Conservation (phyloP, 495 filamentous ascomycete species). For the Hypoxylon lienhwacheense region DNA sequence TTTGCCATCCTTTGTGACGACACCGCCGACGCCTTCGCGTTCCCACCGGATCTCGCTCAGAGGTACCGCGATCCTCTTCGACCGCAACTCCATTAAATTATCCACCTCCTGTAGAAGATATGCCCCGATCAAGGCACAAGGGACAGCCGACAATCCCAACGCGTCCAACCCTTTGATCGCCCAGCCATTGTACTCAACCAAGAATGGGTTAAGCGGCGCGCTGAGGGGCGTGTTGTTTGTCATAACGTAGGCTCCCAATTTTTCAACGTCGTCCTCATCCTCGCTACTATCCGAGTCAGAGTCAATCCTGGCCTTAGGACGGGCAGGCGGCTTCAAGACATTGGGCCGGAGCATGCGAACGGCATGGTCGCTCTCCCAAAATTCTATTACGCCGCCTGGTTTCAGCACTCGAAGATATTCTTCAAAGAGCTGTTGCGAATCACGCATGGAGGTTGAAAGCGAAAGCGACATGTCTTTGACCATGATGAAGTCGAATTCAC, state of each 20-base stretch:
- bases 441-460: slow-evolving; percentile 54
- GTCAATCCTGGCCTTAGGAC: slow-evolving; percentile 54
- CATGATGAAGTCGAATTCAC: slow-evolving; percentile 87
- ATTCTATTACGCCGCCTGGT: slow-evolving; percentile 78
- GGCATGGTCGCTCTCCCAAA: slow-evolving; percentile 82
- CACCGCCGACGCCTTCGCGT: slow-evolving; percentile 64
- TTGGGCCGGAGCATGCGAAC: slow-evolving; percentile 77
- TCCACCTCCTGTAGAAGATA: slow-evolving; percentile 80
- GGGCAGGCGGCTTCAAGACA: slow-evolving; percentile 59
- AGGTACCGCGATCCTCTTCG: slow-evolving; percentile 79
- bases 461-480: slow-evolving; percentile 82
- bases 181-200: slow-evolving; percentile 86
- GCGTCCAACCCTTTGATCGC: slow-evolving; percentile 73
- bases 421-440: slow-evolving; percentile 66
- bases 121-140: slow-evolving; percentile 78
- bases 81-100: slow-evolving; percentile 66
- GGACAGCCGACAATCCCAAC: slow-evolving; percentile 69
- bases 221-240: slow-evolving; percentile 81
- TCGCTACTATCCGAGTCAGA: slow-evolving; percentile 48
- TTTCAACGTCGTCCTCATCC: slow-evolving; percentile 63
- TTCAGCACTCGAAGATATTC: slow-evolving; percentile 77
- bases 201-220: slow-evolving; percentile 73
- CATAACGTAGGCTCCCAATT: slow-evolving; percentile 77
- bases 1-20: slow-evolving; percentile 56
- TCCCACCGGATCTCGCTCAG: slow-evolving; percentile 90